These are phyloP conservation scores for Brettanomyces sp. DNA, from an alignment of 805 yeast genomes.

Conservation along the genomic window DNA sequence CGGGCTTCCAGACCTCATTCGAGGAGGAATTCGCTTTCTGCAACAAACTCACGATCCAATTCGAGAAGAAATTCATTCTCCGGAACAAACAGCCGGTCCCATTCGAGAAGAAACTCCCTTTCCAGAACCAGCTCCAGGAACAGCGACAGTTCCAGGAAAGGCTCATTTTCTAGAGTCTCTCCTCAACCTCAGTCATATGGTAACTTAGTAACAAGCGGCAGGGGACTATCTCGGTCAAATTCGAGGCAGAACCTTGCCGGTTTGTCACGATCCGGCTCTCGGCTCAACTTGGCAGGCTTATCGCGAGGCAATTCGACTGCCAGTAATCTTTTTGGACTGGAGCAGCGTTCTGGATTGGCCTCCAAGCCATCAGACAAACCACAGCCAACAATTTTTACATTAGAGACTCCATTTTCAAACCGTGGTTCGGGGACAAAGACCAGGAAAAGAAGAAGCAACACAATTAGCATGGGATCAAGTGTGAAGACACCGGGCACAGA, in stretches of 20 bases:
- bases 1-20: background rate
- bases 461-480: slow-evolving; percentile 17
- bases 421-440: background rate
- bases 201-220: background rate
- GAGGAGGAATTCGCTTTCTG: background rate
- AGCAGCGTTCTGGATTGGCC: no score
- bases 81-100: background rate
- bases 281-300: background rate
- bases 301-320: background rate
- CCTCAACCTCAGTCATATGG: no score
- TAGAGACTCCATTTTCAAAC: background rate
- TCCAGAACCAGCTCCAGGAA: background rate
- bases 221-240: background rate
- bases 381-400: background rate
- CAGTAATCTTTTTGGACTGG: no score
- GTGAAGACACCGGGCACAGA: background rate
- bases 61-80: background rate
- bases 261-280: background rate
- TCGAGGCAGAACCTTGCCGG: background rate
- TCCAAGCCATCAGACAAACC: no score
- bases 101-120: background rate
- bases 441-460: slow-evolving; percentile 20
- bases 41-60: background rate
- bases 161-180: background rate
- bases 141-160: background rate